Conservation (phyloP, 2,329 filamentous ascomycete genomes). For the Aphanoascus verrucosus region DNA sequence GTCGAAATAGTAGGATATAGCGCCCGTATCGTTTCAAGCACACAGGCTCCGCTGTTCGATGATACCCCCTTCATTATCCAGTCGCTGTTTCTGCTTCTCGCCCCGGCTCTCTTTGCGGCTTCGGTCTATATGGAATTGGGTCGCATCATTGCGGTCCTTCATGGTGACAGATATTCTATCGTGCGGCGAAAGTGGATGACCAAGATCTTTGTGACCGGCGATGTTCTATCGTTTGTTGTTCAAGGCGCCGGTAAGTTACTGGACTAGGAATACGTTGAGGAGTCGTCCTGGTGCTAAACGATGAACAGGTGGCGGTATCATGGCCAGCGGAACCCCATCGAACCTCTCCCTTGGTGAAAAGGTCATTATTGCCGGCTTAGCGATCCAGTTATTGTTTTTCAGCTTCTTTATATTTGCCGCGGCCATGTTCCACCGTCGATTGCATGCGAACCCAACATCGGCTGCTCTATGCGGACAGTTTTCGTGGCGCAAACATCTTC, state of each 20-base stretch:
- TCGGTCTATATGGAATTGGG: conserved; percentile 26
- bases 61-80: conserved; percentile 24
- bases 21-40: conserved; percentile 35
- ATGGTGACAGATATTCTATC: conserved; percentile 18
- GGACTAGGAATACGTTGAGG: background rate
- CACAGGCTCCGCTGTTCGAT: conserved; percentile 19
- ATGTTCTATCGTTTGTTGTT: conserved; percentile 24
- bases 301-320: conserved; percentile 23
- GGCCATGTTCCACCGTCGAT: conserved; percentile 40
- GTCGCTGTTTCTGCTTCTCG: conserved; percentile 25
- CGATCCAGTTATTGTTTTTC: conserved; percentile 49
- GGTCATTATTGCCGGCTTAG: conserved; percentile 47
- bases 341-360: conserved; percentile 18
- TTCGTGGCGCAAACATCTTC: conserved; percentile 27
- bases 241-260: conserved; percentile 21
- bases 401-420: conserved; percentile 44
- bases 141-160: conserved; percentile 19
- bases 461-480: background rate
- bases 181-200: conserved; percentile 21
- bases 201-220: conserved; percentile 25
- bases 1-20: conserved; percentile 44
- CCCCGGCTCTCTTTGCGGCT: conserved; percentile 24
- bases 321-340: conserved; percentile 18
- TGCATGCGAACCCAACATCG: conserved; percentile 26
- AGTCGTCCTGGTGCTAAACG: background rate